These are phyloP conservation scores for Aspergillus jensenii DNA, from an alignment of 2,329 filamentous ascomycete genomes.

Conservation along the genomic window DNA sequence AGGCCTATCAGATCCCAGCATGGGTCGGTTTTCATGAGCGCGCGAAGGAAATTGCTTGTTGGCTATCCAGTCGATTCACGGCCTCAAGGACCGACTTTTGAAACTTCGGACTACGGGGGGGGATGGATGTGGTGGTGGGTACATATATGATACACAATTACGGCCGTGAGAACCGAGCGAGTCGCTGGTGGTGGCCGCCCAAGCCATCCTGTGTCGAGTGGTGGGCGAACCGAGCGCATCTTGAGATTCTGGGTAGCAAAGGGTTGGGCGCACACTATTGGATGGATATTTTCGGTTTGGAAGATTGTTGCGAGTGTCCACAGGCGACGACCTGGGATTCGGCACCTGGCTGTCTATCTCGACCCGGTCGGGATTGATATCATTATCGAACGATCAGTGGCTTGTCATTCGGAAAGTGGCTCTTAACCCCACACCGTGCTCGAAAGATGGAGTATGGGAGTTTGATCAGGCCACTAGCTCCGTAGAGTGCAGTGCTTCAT, in stretches of 20 bases:
- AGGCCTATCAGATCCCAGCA: background rate
- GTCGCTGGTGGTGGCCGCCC: background rate
- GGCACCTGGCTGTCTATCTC: background rate
- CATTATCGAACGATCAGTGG: background rate
- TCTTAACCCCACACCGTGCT: background rate
- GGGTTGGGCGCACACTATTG: background rate
- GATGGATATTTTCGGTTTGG: background rate
- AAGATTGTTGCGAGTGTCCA: background rate
- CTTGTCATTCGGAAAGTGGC: background rate
- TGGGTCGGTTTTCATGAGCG: background rate
- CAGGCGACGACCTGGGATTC: background rate
- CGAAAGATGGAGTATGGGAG: background rate
- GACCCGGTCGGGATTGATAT: background rate
- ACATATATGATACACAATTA: background rate
- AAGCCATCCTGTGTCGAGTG: background rate
- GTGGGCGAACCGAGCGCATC: background rate
- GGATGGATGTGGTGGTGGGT: background rate
- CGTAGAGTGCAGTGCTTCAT: background rate
- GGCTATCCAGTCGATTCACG: background rate
- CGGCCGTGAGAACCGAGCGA: constrained; percentile 2
- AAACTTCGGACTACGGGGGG: too few relatives aligned
- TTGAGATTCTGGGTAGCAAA: background rate
- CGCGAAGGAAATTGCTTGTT: background rate
- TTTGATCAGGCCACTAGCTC: background rate
- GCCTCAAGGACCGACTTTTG: background rate